phyloP scores from a whole-genome alignment of 2,329 filamentous ascomycete genomes.

The Botrytis porri region DNA sequence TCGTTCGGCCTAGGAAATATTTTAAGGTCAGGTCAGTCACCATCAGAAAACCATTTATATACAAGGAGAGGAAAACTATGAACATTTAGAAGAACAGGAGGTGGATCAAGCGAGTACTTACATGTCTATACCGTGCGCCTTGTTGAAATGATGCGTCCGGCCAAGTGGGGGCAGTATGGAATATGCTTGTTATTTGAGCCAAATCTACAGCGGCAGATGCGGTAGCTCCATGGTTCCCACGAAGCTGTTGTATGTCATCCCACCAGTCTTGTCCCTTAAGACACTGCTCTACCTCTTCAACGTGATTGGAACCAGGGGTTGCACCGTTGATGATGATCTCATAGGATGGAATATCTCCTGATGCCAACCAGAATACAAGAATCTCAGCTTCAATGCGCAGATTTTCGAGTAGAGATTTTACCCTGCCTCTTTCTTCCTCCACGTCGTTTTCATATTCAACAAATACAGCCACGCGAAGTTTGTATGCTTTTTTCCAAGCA shows the following conservation, averaged over 20 bases:
- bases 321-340: conserved; percentile 75
- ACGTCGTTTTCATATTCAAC: conserved; percentile 87
- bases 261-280: conserved; percentile 78
- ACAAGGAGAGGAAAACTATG: neutral
- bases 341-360: conserved; percentile 68
- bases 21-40: neutral
- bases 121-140: conserved; percentile 44
- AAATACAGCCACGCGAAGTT: conserved; percentile 76
- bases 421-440: conserved; percentile 69
- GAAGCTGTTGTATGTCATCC: conserved; percentile 64
- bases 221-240: conserved; percentile 40
- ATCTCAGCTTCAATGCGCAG: conserved; percentile 78
- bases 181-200: conserved; percentile 44
- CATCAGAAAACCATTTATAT: neutral
- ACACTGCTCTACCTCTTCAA: conserved; percentile 61
- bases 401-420: conserved; percentile 73
- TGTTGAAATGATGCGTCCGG: conserved; percentile 53
- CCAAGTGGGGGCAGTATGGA: conserved; percentile 46
- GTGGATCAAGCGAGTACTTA: neutral
- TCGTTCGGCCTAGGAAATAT: conserved; percentile 34
- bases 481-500: conserved; percentile 72
- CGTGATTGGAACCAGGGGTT: conserved; percentile 51
- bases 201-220: conserved; percentile 42
- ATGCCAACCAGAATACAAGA: conserved; percentile 77
- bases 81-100: too few species aligned